Evolutionary conservation across 495 filamentous ascomycete species (phyloP), one percentile per base, ranked within the genome.

Genomic region (Daldinia decipiens): DNA sequence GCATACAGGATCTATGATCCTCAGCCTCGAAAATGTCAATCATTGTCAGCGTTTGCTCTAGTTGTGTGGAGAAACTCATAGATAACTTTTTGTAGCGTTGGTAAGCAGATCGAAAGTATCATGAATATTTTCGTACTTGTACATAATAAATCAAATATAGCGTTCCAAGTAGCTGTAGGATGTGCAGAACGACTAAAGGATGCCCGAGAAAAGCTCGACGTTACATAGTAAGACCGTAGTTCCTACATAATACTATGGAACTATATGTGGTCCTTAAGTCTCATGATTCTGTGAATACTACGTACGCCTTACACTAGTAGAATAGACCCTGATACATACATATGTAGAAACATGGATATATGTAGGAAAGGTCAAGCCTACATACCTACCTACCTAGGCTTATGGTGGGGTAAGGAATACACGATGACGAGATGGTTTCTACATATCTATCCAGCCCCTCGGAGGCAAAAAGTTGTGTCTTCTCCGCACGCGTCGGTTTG

Each of bases 401-500:
- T 57, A 45, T 45, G 17, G 68, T 43, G 58, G 68, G 53, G 68
- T 47, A 47, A 21, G 43, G 9, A 47, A 63, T 65, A 52, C 6
- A 47, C 45, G 52, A 71, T 59, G 63, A 58, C 45, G 57, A 64
- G 62, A 61, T 53, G 39, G 53, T 34, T 17, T 26, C 17, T 50
- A n/a, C n/a, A n/a, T n/a, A 38, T 43, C 27, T 54, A 67, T 57
- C 69, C 59, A 72, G 21, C 64, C 69, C 59, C 64, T 67, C 64
- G 47, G 54, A 52, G 31, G 40, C 27, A 19, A 59, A 54, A 62
- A 32, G 2, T 3, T 36, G 27, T 45, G 43, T 32, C 19, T 61
- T 50, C 53, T 64, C 64, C 38, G 3, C 60, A 64, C 70, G 70
- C 70, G 70, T 72, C 45, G 54, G 50, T 67, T 72, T 72, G 70